These are phyloP conservation scores for Chalara sp. DNA, from an alignment of 2,329 filamentous ascomycete genomes.

Conservation along the genomic window DNA sequence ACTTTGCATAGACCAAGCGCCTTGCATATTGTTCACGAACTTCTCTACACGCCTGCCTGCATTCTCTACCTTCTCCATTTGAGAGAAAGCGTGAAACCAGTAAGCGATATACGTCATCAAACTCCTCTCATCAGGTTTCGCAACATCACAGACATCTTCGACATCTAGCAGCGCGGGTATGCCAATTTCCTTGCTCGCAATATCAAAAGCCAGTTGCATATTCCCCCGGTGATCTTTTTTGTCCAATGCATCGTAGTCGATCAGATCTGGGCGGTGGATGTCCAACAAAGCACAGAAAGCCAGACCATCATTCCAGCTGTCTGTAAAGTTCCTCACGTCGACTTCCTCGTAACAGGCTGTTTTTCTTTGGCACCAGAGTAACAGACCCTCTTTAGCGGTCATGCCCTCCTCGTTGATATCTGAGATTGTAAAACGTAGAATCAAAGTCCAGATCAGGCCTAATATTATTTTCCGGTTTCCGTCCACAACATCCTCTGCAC, in stretches of 20 bases:
- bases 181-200: conserved; percentile 91
- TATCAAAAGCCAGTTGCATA: conserved; percentile 97
- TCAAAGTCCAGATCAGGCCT: conserved; percentile 95
- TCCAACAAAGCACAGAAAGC: conserved; percentile 95
- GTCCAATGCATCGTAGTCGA: conserved; percentile 92
- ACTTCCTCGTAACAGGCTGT: conserved; percentile 98
- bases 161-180: conserved; percentile 94
- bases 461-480: conserved; percentile 97
- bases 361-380: conserved; percentile 97
- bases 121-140: conserved; percentile 90
- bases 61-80: conserved; percentile 98
- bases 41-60: conserved; percentile 94
- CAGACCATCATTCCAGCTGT: conserved; percentile 94
- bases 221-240: conserved; percentile 92
- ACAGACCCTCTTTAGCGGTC: conserved; percentile 90
- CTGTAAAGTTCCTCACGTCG: conserved; percentile 88
- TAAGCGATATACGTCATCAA: conserved; percentile 99
- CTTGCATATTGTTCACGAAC: conserved; percentile 98
- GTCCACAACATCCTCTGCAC: conserved; percentile 95
- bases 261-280: conserved; percentile 93
- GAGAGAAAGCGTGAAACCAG: conserved; percentile 99
- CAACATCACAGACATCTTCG: conserved; percentile 94
- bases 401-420: conserved; percentile 98
- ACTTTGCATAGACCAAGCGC: conserved; percentile 99
- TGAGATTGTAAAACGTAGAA: conserved; percentile 95